phyloP scores from a whole-genome alignment of 2,329 filamentous ascomycete genomes.

The Dendryphion nanum region DNA sequence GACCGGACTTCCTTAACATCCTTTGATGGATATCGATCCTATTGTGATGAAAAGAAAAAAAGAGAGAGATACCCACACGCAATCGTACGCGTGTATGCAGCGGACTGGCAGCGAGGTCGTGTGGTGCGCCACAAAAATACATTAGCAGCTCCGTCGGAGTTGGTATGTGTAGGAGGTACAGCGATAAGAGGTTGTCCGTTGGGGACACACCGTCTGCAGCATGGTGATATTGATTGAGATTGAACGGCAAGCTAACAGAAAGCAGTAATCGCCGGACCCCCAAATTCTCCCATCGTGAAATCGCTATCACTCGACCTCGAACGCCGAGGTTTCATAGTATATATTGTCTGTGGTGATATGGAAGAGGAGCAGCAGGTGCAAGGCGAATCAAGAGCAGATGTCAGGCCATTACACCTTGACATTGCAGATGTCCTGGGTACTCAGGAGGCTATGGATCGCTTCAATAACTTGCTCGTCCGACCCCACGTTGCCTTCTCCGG shows the following conservation, averaged over 20 bases:
- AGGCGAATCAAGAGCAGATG: constrained; percentile 73
- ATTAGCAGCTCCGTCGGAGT: no score
- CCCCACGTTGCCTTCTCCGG: constrained; percentile 75
- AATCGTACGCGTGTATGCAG: no score
- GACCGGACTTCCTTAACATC: no score
- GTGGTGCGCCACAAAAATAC: no score
- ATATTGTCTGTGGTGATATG: constrained; percentile 78
- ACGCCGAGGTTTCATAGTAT: constrained; percentile 88
- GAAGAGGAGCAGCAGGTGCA: constrained; percentile 82
- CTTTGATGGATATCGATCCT: no score
- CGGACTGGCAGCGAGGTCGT: no score
- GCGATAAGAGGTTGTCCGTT: no score
- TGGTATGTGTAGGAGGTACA: no score
- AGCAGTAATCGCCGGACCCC: constrained; percentile 80
- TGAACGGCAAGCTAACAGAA: constrained; percentile 36
- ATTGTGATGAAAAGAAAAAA: no score
- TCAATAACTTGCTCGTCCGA: constrained; percentile 67
- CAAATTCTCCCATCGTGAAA: constrained; percentile 77
- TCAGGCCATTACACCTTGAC: constrained; percentile 79
- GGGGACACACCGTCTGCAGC: no score
- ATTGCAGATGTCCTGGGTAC: constrained; percentile 73
- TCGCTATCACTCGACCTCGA: constrained; percentile 85
- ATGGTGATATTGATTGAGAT: no score
- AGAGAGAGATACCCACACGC: no score
- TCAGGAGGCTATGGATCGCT: constrained; percentile 68